Evolutionary conservation across 1,284 basidiomycete species (phyloP), one percentile per base, ranked within the genome.

Genomic region (Coriolopsis trogii): DNA sequence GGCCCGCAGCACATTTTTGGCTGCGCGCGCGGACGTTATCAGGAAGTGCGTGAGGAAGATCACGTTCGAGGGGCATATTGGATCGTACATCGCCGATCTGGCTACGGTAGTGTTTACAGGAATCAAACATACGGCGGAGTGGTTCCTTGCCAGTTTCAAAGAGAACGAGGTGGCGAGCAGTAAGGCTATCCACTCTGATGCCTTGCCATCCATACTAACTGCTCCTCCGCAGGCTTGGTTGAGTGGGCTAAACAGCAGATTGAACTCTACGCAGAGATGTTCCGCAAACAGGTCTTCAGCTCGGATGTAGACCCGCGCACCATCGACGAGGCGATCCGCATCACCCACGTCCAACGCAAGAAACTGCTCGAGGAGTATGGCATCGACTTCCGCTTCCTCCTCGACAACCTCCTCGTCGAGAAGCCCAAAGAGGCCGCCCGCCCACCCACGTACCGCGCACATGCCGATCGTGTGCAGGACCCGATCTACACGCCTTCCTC

Each of bases 111-210:
- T 88, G 54, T 96, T 96, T 63, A 94, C 91, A 0, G 83, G 89
- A 6, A 89, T 96, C 70, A 95, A 94, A 68, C 92, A 99, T 67
- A 98, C 95, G 1, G 91, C 91, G 34, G 96, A 99, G 70, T 99
- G 96, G 97, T 99, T 94, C 70, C 80, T 98, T 66, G 87, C 87
- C 1, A 95, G 93, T 41, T 99, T 98, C 72, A 93, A 89, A 69
- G 95, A 98, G 69, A 94, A 95, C 65, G 86, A 91, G 55, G 93
- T 95, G 64, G 91, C 95, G 0, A 95, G 93, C 49, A 82, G 93
- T 94, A 63, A 61, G 90, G 75, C 2, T 46, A 58, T 43, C 1
- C 36, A 28, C 2, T 25, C 10, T 29, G 15, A 15, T 31, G 21
- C 15, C 7, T 6, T 12, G 24, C 6, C 12, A 18, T 10, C 6